These are phyloP conservation scores for Brassica carinata DNA, from an alignment of 345 rosid species.

Conservation along the genomic window DNA sequence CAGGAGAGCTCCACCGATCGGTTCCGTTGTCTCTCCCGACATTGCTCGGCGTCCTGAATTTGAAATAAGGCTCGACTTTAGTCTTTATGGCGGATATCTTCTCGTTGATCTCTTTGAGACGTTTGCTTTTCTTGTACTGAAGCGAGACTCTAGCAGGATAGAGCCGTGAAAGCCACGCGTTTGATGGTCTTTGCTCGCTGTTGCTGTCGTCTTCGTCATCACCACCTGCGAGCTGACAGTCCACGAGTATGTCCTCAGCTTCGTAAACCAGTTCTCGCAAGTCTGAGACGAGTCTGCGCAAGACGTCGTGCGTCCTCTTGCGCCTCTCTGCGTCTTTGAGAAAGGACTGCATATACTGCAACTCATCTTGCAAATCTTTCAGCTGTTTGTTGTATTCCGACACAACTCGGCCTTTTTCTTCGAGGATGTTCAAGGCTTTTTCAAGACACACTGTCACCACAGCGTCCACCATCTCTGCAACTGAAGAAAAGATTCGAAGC, in stretches of 20 bases:
- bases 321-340: conserved; percentile 41
- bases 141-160: conserved; percentile 26
- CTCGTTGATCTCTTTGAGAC: conserved; percentile 41
- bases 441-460: conserved; percentile 41
- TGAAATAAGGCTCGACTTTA: conserved; percentile 26
- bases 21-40: conserved; percentile 35
- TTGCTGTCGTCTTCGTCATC: neutral
- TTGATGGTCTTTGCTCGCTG: conserved; percentile 32
- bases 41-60: conserved; percentile 19
- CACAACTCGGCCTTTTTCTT: conserved; percentile 35
- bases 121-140: conserved; percentile 43
- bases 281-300: conserved; percentile 24
- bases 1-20: conserved; percentile 38
- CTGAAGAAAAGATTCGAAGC: neutral
- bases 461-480: conserved; percentile 40
- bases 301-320: conserved; percentile 27
- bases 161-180: conserved; percentile 28
- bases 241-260: conserved; percentile 41
- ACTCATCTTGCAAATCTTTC: conserved; percentile 13
- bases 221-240: conserved; percentile 34
- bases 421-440: conserved; percentile 26
- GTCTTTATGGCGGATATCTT: conserved; percentile 20
- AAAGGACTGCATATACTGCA: conserved; percentile 38
- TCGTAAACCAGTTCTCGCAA: conserved; percentile 37
- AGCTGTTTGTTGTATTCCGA: conserved; percentile 32